Percentiles rank a stretch among this genome's conserved stretches.
Evolutionary conservation across 345 rosid genomes (phyloP).

Genomic region (Citrus hindsii): DNA sequence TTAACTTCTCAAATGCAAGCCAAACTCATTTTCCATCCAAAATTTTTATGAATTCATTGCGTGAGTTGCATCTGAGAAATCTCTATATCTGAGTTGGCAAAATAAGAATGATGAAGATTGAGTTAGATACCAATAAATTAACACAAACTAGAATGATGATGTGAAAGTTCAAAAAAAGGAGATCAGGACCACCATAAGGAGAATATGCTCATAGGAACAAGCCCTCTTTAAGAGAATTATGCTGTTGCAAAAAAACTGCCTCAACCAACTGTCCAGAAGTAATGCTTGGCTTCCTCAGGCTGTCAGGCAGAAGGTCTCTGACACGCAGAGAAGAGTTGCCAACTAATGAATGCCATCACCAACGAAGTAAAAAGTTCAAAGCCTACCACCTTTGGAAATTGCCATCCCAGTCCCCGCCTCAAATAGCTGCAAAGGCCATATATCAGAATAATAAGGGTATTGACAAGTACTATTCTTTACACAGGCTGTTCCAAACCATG

Average conservation of each 20-base stretch:
- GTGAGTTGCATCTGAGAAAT: neutral
- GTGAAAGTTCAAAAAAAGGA: neutral
- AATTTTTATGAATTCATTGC: neutral
- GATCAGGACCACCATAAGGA: neutral
- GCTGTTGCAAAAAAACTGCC: neutral
- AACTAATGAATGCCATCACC: slow-evolving; percentile 80
- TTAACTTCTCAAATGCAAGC: no score
- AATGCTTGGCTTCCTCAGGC: slow-evolving; percentile 31
- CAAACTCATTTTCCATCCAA: neutral
- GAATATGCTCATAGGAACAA: neutral
- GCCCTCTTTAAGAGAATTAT: neutral
- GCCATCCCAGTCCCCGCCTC: slow-evolving; percentile 89
- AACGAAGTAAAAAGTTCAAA: slow-evolving; percentile 82
- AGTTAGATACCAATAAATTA: neutral
- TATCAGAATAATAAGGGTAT: slow-evolving; percentile 1
- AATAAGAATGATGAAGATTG: neutral
- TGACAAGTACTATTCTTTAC: neutral
- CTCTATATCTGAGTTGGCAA: neutral
- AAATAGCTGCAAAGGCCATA: slow-evolving; percentile 56
- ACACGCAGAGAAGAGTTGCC: slow-evolving; percentile 86
- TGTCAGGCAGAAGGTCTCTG: slow-evolving; percentile 79
- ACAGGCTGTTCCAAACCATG: neutral
- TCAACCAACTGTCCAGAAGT: neutral
- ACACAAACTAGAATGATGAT: neutral
- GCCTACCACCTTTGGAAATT: slow-evolving; percentile 83